These are phyloP conservation scores for Scheffersomyces lignosus DNA, from an alignment of 805 yeast species.

Conservation along the genomic window DNA sequence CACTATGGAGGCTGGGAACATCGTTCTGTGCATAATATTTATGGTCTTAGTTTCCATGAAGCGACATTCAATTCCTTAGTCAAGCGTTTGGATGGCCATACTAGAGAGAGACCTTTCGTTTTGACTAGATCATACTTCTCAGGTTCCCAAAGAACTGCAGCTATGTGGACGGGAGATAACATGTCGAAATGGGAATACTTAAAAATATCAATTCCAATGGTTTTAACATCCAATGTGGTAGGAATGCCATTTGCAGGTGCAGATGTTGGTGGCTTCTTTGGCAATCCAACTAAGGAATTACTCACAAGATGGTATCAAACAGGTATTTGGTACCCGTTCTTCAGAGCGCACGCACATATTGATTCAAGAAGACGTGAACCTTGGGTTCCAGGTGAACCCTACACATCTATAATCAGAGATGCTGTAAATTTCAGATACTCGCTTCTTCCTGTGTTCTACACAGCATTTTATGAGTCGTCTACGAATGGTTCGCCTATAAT, in stretches of 20 bases:
- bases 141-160: constrained; percentile 89
- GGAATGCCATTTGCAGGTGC: constrained; percentile 95
- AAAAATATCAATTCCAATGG: constrained; percentile 80
- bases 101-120: constrained; percentile 75
- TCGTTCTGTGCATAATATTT: constrained; percentile 85
- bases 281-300: constrained; percentile 80
- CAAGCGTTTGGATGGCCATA: constrained; percentile 42
- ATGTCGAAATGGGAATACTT: constrained; percentile 90
- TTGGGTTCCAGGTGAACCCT: constrained; percentile 78
- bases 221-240: constrained; percentile 73
- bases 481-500: constrained; percentile 67
- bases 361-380: constrained; percentile 94
- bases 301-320: constrained; percentile 93
- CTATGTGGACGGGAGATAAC: constrained; percentile 98
- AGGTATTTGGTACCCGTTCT: constrained; percentile 95
- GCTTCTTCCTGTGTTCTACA: constrained; percentile 77
- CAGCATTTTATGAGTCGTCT: constrained; percentile 68
- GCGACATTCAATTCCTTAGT: constrained; percentile 70
- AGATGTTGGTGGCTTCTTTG: constrained; percentile 96
- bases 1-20: constrained; percentile 87
- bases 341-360: constrained; percentile 95
- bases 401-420: constrained; percentile 62
- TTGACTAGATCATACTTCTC: constrained; percentile 85
- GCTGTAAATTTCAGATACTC: constrained; percentile 73
- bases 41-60: constrained; percentile 78